Evolutionary conservation across 1,284 basidiomycete species (phyloP), one percentile per base, ranked within the genome.

Genomic region (Ceratobasidium sp.): DNA sequence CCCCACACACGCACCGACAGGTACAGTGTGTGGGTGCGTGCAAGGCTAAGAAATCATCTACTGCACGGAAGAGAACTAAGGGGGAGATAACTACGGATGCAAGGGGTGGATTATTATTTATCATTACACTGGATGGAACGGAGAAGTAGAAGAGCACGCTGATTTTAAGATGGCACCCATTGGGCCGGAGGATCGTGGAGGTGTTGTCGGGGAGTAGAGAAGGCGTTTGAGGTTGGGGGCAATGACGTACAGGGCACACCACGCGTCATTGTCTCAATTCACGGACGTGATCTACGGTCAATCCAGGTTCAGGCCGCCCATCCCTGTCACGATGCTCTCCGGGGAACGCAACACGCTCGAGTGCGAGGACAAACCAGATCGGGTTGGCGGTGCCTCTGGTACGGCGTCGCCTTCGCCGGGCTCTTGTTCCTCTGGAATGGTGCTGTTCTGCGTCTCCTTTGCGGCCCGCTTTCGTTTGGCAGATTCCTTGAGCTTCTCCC

Each of bases 401-500:
- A 13, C 48, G 48, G 27, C 46, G 24, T 8, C 51, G 29, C 51
- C 51, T 43, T 49, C 65, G 39, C 49, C 65, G n/a, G 65, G 49
- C 22, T 68, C 65, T 68, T 68, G 65, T 56, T 68, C 65, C 37
- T 68, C 65, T 22, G 65, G 65, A 56, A 68, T 68, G 11, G 48
- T 51, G 51, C 34, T 27, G 19, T 63, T 66, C 14, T 61, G 34
- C 6, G 49, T 74, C 13, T 77, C 75, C 13, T 74, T 76, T 14
- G 91, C 91, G 80, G 93, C 92, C 81, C 93, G 93, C 84, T 95
- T 95, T 74, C 90, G 89, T 80, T 90, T 92, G 16, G 93, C 91
- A 34, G 90, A 91, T 77, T 92, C 89, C 81, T 96, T 96, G 76
- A 96, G 84, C 81, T 93, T 94, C 79, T 94, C 92, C 90, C 94